Evolutionary conservation across 441 rosid genomes (phyloP).

Genomic region (Corymbia citriodora): DNA sequence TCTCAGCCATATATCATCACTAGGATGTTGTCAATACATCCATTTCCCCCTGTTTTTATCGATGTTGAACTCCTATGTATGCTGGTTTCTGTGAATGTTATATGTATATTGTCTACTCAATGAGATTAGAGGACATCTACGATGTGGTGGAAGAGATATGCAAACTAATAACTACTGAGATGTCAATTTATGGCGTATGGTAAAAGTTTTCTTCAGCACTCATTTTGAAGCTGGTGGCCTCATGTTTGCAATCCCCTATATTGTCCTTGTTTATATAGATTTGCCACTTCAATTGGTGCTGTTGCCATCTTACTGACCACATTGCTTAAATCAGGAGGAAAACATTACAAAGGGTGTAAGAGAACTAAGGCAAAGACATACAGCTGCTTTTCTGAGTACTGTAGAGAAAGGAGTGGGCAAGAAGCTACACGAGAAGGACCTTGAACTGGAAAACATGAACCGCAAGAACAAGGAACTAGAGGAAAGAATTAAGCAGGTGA

Average conservation of each 20-base stretch:
- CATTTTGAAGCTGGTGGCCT: background rate
- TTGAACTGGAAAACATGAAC: constrained; percentile 45
- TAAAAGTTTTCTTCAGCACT: background rate
- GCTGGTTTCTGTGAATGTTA: background rate
- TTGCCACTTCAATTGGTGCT: background rate
- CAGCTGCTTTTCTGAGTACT: constrained; percentile 32
- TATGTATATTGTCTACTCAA: background rate
- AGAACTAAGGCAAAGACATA: constrained; percentile 46
- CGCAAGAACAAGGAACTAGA: constrained; percentile 51
- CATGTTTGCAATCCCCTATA: background rate
- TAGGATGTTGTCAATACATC: background rate
- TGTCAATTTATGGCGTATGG: background rate
- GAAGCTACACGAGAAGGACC: constrained; percentile 56
- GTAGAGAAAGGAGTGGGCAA: constrained; percentile 46
- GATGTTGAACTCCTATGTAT: background rate
- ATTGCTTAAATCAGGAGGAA: constrained; percentile 40
- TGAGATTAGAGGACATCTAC: background rate
- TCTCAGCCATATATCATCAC: background rate
- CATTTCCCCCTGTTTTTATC: background rate
- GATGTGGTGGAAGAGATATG: background rate
- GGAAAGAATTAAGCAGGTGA: constrained; percentile 53
- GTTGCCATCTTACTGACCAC: background rate
- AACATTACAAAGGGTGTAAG: constrained; percentile 42
- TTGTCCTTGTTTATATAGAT: background rate
- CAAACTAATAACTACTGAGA: background rate